phyloP scores from a whole-genome alignment of 345 rosid species.

The Rhizophora apiculata region DNA sequence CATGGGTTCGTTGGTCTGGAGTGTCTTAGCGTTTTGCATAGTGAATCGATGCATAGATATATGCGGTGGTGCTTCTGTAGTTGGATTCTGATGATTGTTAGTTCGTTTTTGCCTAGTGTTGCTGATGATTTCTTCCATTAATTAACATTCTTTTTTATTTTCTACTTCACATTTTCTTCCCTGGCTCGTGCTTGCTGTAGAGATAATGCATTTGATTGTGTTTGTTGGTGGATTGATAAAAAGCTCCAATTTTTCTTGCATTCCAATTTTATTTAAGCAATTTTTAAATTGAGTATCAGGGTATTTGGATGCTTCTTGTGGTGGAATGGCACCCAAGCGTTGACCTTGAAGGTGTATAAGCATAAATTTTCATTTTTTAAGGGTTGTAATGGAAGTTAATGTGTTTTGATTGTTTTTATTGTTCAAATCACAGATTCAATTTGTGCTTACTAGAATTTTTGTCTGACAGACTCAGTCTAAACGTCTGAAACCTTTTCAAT shows the following conservation, averaged over 20 bases:
- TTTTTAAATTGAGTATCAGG: neutral
- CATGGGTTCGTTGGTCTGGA: too few relatives aligned
- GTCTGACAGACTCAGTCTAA: neutral
- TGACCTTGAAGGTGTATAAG: neutral
- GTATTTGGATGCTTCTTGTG: neutral
- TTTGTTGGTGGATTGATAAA: neutral
- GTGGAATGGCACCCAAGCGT: neutral
- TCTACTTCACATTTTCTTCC: neutral
- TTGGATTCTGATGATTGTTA: neutral
- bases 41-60: too few relatives aligned
- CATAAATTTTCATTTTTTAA: too few relatives aligned
- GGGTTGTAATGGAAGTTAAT: neutral
- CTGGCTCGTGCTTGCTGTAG: neutral
- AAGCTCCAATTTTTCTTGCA: neutral
- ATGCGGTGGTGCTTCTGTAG: too few relatives aligned
- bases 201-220: neutral
- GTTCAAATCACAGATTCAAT: neutral
- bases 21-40: too few relatives aligned
- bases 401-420: neutral
- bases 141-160: neutral
- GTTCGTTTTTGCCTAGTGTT: neutral
- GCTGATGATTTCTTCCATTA: neutral
- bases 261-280: neutral
- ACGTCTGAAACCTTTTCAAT: neutral
- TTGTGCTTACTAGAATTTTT: neutral